phyloP scores from a whole-genome alignment of 257 asterid species.

The Hygrophila difformis region DNA sequence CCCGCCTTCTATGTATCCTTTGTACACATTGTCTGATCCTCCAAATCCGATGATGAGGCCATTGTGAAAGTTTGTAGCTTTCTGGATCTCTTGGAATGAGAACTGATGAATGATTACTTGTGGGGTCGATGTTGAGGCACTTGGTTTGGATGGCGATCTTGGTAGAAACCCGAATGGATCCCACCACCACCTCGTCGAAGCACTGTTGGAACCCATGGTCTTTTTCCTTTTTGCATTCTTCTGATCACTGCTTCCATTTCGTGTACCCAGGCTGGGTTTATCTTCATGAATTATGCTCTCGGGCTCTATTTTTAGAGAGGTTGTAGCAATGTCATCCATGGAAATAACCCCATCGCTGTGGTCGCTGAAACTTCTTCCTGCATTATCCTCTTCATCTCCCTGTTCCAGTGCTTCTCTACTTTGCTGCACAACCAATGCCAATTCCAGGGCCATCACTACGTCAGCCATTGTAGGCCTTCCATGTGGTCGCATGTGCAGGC shows the following conservation, averaged over 20 bases:
- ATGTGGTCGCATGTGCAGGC: constrained; percentile 46
- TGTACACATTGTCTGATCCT: constrained; percentile 38
- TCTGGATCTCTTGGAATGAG: constrained; percentile 37
- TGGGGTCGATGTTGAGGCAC: constrained; percentile 17
- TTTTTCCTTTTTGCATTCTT: constrained; percentile 22
- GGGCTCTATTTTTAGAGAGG: constrained; percentile 25
- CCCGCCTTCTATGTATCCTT: constrained; percentile 31
- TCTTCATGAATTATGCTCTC: constrained; percentile 26
- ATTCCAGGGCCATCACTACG: constrained; percentile 45
- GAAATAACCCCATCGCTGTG: constrained; percentile 41
- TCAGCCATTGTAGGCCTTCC: constrained; percentile 62
- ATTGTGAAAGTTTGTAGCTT: constrained; percentile 46
- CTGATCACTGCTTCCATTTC: constrained; percentile 25
- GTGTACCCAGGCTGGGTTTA: constrained; percentile 17
- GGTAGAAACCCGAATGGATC: constrained; percentile 34
- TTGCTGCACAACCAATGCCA: constrained; percentile 45
- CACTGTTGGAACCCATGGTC: constrained; percentile 21
- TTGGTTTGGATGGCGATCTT: constrained; percentile 39
- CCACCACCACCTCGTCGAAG: constrained; percentile 44
- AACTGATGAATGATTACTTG: constrained; percentile 29
- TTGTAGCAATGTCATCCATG: constrained; percentile 27
- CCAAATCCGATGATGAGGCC: constrained; percentile 45
- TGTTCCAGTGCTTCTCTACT: constrained; percentile 22
- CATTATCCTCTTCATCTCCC: constrained; percentile 32
- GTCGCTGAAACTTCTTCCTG: constrained; percentile 26